Base-by-base conservation (phyloP, 495 filamentous ascomycete genomes). In the Talaromyces liani region DNA sequence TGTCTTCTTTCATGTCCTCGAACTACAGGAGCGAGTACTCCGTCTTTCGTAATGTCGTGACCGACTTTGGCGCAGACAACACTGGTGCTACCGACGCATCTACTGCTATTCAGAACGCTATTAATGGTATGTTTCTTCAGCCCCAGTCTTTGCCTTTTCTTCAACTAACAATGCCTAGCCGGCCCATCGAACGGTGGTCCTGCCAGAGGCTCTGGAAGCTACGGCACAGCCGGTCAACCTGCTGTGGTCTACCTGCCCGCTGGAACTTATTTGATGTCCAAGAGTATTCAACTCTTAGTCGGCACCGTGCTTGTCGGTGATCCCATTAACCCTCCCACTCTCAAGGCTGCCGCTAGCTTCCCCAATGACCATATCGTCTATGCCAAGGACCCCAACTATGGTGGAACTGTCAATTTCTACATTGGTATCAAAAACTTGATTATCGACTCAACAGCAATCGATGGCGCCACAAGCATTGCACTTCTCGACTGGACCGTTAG, bases 401-500 rank as follows among this genome's bases (percentile, higher is more conserved):
- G 60, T 0, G 70, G 73, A 29, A 77, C 73, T 3, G 71, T 70
- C 20, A 76, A 75, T 64, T 80, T 80, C 60, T 79, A 76, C 39
- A 73, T 76, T 16, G 75, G 70, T 2, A 70, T 79, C 31, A 80
- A 78, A 65, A 79, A 80, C 56, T 51, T 80, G 5, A 61, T 76
- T 1, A 55, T 80, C 12, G 77, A 79, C 39, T 73, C 77, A 1
- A 78, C 70, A 0, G 61, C 41, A 16, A 60, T 79, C 12, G 62
- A 66, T 51, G 24, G 67, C 6, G 53, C 60, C 14, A 67, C 65
- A 49, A 58, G 64, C 1, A 65, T 82, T 10, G 68, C 69, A 12
- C 67, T 78, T 4, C 68, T 81, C 1, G 75, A 77, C 63, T 92
- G 89, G 89, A 86, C 87, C 0, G 87, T 87, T 24, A 85, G 86